Base-by-base conservation (phyloP, 345 rosid species). In the Xanthoceras sorbifolium region DNA sequence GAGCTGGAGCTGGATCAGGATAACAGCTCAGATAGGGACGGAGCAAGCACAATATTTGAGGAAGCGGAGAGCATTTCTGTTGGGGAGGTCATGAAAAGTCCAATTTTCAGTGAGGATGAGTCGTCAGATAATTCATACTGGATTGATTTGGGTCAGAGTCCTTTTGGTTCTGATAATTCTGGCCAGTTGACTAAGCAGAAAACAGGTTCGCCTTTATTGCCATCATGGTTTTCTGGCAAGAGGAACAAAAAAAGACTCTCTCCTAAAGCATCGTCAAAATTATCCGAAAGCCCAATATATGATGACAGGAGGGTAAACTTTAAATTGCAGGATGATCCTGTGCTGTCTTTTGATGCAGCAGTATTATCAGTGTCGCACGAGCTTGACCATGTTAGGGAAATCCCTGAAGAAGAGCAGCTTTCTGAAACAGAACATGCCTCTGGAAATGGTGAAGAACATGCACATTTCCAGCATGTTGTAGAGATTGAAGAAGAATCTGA, bases 21-120 rank as follows among this genome's bases (percentile, higher is more conserved):
- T 74, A 90, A 83, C 64, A 87, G 86, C 67, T 89, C 94, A 34
- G 97, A 90, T 73, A 87, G 92, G 72, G 94, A 92, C 68, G 97
- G 92, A 59, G 85, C 92, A 50, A 92, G 95, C 86, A 88, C 92
- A 50, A 88, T 92, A 72, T 89, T 88, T 52, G 97, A 92, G 84
- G 97, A 92, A 79, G 84, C 83, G 6, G 97, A 89, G 84, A 92
- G 90, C 72, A 78, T 89, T 79, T 92, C 94, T 3, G 90, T 92
- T 34, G 97, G 93, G 50, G 94, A 90, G 82, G 86, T 92, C 71
- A 90, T 90, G 89, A 90, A 82, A 85, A 92, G 93, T 79, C 93
- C 93, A 28, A 66, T 85, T 48, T 88, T 88, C 82, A 90, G 93
- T 23, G 93, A 89, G 78, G 91, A 88, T 64, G 91, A 84, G 76